These are phyloP conservation scores for Isoetes taiwanensis DNA, from an alignment of 75 land plant species.

Conservation along the genomic window DNA sequence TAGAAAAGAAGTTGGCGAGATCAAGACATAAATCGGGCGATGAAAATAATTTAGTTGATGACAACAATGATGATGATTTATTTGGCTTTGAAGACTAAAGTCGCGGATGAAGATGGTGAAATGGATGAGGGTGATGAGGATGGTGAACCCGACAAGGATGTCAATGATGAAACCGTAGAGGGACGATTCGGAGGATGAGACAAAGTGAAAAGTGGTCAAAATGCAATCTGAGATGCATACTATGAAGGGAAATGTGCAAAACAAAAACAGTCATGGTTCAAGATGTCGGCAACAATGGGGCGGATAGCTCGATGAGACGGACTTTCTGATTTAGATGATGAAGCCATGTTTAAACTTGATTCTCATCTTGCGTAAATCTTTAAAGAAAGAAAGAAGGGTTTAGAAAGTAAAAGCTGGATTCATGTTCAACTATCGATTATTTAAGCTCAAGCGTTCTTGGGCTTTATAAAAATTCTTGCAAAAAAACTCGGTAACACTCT, in stretches of 20 bases:
- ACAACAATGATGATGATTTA: conserved; percentile 44
- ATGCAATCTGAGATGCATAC: too few relatives aligned
- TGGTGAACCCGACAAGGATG: conserved; percentile 27
- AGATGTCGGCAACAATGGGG: too few relatives aligned
- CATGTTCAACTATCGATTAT: conserved; percentile 62
- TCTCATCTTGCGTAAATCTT: conserved; percentile 42
- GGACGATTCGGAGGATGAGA: too few relatives aligned
- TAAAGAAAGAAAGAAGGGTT: conserved; percentile 40
- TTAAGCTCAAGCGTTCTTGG: conserved; percentile 75
- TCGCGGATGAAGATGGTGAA: conserved; percentile 45
- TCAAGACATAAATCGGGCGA: conserved; percentile 27
- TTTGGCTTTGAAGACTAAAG: too few relatives aligned
- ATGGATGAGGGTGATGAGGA: conserved; percentile 41
- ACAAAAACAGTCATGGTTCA: too few relatives aligned
- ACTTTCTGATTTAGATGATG: conserved; percentile 69
- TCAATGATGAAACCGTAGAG: conserved; percentile 14
- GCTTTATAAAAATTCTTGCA: conserved; percentile 70
- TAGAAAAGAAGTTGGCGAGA: conserved; percentile 48
- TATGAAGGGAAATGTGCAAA: too few relatives aligned
- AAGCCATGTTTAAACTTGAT: conserved; percentile 90
- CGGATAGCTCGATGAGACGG: conserved; percentile 40
- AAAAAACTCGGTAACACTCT: conserved; percentile 44
- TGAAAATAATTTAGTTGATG: conserved; percentile 22
- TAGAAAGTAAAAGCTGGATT: conserved; percentile 26
- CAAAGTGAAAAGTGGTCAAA: too few relatives aligned